phyloP scores from a whole-genome alignment of 768 basidiomycete species.

The Lentinula lateritia region DNA sequence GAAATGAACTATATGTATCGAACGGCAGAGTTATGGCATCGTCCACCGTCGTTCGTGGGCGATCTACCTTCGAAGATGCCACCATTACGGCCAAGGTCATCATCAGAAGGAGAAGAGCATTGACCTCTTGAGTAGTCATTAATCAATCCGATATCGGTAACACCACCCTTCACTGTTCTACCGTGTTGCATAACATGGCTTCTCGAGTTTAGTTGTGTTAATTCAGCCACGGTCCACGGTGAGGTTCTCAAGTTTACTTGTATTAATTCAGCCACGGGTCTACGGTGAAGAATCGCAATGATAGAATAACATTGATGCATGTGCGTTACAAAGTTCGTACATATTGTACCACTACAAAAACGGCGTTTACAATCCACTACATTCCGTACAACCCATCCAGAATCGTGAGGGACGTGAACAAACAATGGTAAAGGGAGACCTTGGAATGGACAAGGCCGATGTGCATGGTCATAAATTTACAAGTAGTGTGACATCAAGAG shows the following conservation, averaged over 20 bases:
- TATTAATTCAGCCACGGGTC: too few relatives aligned
- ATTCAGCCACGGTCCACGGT: too few relatives aligned
- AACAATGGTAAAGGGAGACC: not conserved
- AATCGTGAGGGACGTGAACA: not conserved
- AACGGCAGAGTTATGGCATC: slow-evolving; percentile 1
- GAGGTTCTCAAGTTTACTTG: too few relatives aligned
- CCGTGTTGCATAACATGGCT: too few relatives aligned
- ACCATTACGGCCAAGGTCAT: not conserved
- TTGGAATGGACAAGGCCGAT: not conserved
- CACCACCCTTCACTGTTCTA: too few relatives aligned
- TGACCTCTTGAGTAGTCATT: not conserved
- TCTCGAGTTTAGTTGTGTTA: too few relatives aligned
- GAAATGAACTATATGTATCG: slow-evolving; percentile 4
- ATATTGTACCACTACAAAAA: not conserved
- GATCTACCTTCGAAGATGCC: slow-evolving; percentile 2
- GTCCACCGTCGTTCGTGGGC: not conserved
- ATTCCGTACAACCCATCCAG: too few relatives aligned
- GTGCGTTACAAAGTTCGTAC: not conserved
- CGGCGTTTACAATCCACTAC: too few relatives aligned
- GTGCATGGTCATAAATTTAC: not conserved
- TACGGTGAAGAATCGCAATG: too few relatives aligned
- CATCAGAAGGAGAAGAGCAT: not conserved
- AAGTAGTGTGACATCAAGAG: not conserved
- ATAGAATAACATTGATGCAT: not conserved
- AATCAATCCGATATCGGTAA: too few relatives aligned